Base-by-base conservation (phyloP, 2,329 filamentous ascomycete genomes). In the Seiridium unicorne region DNA sequence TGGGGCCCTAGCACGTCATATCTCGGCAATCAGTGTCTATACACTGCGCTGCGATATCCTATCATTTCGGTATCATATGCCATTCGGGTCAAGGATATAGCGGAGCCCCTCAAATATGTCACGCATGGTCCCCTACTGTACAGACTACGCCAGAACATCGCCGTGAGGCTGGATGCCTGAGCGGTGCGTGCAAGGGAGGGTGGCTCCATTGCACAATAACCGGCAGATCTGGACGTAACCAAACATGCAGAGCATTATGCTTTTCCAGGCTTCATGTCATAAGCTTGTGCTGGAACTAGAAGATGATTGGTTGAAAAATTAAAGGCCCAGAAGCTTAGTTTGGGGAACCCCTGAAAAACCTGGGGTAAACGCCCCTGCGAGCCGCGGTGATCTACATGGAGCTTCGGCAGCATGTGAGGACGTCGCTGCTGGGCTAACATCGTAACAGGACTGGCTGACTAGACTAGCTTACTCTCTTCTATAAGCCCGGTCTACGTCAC, bases 341-440 rank as follows among this genome's bases (percentile, higher is more conserved):
- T 47, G 40, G 40, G 54, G 54, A 46, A 47, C 54, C 54, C 54
- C 42, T 48, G 42, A 26, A 26, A 5, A 35, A 47, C 32, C 54
- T 47, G 40, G 54, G 54, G 54, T 46, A 44, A 55, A 11, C 35
- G 13, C 18, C 44, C 31, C 54, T 47, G 42, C 31, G 31, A 34
- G 44, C 54, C 54, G 54, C 54, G 54, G 54, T 11, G 54, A 46
- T 57, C 42, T 7, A 18, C 46, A 26, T 46, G 3, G 42, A 35
- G 8, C 4, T 13, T 36, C 54, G 9, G 54, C 26, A 44, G 54
- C 54, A 57, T 57, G 54, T 57, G 54, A 57, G 54, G 44, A 57
- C 44, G 26, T 26, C 18, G 18, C 18, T 26, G 18, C 18, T 26
- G 18, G 18, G 18, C 18, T 2, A 26, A 26, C 18, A 26, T 26